Percentiles rank a stretch among this genome's conserved stretches.
Conservation (phyloP, 1,284 basidiomycete genomes). For the Bjerkandera adusta region DNA sequence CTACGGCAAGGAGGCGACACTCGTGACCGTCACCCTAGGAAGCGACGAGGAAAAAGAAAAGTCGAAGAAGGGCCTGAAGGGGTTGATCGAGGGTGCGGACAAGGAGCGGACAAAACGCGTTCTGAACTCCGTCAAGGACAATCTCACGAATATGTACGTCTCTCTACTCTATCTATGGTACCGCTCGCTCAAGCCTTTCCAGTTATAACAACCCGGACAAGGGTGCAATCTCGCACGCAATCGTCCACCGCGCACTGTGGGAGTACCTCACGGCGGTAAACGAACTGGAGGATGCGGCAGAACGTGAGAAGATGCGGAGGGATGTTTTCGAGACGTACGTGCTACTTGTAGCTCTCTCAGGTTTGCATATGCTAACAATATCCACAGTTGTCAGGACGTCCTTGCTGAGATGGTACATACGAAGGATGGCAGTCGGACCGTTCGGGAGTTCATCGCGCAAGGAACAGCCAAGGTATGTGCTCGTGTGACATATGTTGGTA, state of each 20-base stretch:
- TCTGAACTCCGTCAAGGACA: slow-evolving; percentile 68
- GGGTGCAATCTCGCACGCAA: slow-evolving; percentile 78
- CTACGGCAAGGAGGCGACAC: slow-evolving; percentile 80
- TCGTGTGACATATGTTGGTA: background rate
- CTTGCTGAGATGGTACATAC: slow-evolving; percentile 92
- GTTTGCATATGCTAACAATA: slow-evolving; percentile 1
- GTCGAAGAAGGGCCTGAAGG: slow-evolving; percentile 62
- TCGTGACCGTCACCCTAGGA: slow-evolving; percentile 63
- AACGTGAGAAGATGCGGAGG: slow-evolving; percentile 58
- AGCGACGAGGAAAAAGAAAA: slow-evolving; percentile 59
- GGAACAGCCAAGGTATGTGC: slow-evolving; percentile 72
- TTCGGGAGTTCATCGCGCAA: slow-evolving; percentile 77
- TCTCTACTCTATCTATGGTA: background rate
- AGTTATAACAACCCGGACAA: slow-evolving; percentile 92
- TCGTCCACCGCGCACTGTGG: slow-evolving; percentile 82
- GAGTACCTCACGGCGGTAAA: slow-evolving; percentile 67
- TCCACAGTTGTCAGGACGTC: slow-evolving; percentile 69
- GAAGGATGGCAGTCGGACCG: slow-evolving; percentile 83
- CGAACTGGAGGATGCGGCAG: slow-evolving; percentile 49
- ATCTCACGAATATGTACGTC: slow-evolving; percentile 71
- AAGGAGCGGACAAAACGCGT: slow-evolving; percentile 65
- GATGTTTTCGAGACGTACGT: slow-evolving; percentile 68
- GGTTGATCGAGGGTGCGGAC: slow-evolving; percentile 63
- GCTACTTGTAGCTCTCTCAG: background rate
- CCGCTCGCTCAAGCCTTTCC: background rate